These are phyloP conservation scores for Rubus parviflorus DNA, from an alignment of 306 rosid genomes.

Conservation along the genomic window DNA sequence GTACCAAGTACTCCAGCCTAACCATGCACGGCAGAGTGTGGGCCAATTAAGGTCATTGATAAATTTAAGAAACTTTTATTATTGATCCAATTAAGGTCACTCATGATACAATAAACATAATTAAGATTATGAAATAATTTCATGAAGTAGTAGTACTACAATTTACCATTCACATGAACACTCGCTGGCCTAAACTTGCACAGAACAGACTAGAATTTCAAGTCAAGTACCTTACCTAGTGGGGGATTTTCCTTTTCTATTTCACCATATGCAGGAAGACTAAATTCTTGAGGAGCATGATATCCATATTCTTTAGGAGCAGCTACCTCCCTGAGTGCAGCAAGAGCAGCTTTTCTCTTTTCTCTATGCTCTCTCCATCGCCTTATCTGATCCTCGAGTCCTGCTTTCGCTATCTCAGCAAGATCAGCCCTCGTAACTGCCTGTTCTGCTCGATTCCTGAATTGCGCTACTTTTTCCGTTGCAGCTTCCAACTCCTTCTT, in stretches of 20 bases:
- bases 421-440: conserved; percentile 74
- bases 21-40: too few relatives aligned
- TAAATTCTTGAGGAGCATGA: conserved; percentile 34
- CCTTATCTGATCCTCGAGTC: conserved; percentile 57
- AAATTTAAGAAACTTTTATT: not conserved
- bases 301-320: conserved; percentile 29
- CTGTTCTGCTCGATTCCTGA: conserved; percentile 73
- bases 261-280: conserved; percentile 39
- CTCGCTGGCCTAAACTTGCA: not conserved
- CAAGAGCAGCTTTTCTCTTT: conserved; percentile 59
- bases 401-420: conserved; percentile 74
- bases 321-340: conserved; percentile 52
- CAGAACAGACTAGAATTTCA: conserved; percentile 47
- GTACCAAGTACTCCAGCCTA: too few relatives aligned
- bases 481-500: conserved; percentile 65
- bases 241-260: conserved; percentile 35
- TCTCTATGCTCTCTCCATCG: conserved; percentile 52
- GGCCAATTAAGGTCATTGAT: too few relatives aligned
- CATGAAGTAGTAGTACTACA: not conserved
- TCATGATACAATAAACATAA: not conserved
- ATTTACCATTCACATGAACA: not conserved
- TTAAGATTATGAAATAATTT: not conserved
- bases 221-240: conserved; percentile 62
- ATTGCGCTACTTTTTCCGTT: conserved; percentile 46
- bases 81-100: not conserved